phyloP scores from a whole-genome alignment of 179 eudicot species.

The Pouteria campechiana region DNA sequence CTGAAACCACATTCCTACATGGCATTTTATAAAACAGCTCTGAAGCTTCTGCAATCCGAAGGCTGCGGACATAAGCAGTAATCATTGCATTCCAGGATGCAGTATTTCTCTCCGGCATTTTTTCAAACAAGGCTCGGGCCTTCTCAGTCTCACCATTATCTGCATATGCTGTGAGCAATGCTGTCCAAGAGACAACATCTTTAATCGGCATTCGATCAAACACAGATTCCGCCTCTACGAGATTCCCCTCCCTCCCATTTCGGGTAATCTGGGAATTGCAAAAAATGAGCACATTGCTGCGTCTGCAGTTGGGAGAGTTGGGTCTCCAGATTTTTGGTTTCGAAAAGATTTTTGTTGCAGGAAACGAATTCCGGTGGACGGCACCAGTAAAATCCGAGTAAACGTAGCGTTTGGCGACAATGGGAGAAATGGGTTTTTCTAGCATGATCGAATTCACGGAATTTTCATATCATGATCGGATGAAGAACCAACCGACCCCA shows the following conservation, averaged over 20 bases:
- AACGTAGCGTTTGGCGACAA: neutral
- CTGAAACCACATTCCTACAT: constrained; percentile 42
- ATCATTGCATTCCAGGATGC: constrained; percentile 73
- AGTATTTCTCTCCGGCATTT: constrained; percentile 50
- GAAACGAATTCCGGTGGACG: constrained; percentile 2
- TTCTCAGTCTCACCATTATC: constrained; percentile 27
- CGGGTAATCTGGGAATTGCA: constrained; percentile 48
- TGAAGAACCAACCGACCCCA: no score
- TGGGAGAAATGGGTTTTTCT: neutral
- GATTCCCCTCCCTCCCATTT: constrained; percentile 45
- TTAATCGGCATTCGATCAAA: constrained; percentile 35
- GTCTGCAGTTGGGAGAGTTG: neutral
- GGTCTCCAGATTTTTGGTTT: no score
- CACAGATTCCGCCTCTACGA: constrained; percentile 33
- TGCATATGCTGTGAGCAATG: constrained; percentile 43
- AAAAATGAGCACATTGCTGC: constrained; percentile 9
- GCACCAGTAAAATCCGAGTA: neutral
- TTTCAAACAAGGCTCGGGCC: constrained; percentile 54
- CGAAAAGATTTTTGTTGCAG: neutral
- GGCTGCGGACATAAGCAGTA: constrained; percentile 29
- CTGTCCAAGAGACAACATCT: constrained; percentile 41
- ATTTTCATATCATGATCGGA: no score
- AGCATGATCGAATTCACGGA: constrained; percentile 10
- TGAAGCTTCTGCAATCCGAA: constrained; percentile 18
- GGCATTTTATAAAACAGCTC: constrained; percentile 49